Evolutionary conservation across 192 early-diverging fungal genomes (phyloP).

Genomic region (Coemansia pectinata): DNA sequence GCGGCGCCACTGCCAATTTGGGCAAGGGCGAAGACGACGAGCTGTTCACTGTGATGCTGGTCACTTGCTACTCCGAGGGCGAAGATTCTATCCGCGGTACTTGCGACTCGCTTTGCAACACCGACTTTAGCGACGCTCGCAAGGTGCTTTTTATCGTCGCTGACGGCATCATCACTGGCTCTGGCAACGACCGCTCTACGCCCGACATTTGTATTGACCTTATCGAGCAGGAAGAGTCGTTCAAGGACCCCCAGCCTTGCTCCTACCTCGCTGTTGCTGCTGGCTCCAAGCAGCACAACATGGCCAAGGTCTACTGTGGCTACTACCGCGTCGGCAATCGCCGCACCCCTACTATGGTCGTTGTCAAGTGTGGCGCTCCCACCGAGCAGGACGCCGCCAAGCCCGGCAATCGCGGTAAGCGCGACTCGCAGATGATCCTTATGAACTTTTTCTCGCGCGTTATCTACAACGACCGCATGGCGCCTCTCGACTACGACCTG

Average conservation of each 20-base stretch:
- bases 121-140: constrained; percentile 96
- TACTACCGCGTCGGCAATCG: constrained; percentile 90
- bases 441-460: constrained; percentile 98
- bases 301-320: constrained; percentile 96
- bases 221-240: constrained; percentile 76
- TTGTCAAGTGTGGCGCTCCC: constrained; percentile 90
- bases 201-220: constrained; percentile 77
- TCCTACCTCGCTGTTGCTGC: constrained; percentile 80
- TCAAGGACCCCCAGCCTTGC: constrained; percentile 94
- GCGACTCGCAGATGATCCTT: constrained; percentile 97
- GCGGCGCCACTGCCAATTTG: constrained; percentile 44
- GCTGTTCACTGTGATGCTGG: constrained; percentile 79
- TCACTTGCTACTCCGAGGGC: constrained; percentile 96
- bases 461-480: constrained; percentile 93
- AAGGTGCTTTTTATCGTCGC: constrained; percentile 95
- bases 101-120: constrained; percentile 83
- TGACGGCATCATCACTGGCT: constrained; percentile 97
- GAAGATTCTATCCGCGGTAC: constrained; percentile 92
- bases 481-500: constrained; percentile 94
- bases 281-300: constrained; percentile 91
- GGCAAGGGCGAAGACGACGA: constrained; percentile 58
- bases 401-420: constrained; percentile 95
- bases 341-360: constrained; percentile 89
- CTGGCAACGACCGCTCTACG: constrained; percentile 94
- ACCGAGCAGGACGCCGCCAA: constrained; percentile 78